These are phyloP conservation scores for Septoria petroselini DNA, from an alignment of 2,329 filamentous ascomycete species.

Conservation along the genomic window DNA sequence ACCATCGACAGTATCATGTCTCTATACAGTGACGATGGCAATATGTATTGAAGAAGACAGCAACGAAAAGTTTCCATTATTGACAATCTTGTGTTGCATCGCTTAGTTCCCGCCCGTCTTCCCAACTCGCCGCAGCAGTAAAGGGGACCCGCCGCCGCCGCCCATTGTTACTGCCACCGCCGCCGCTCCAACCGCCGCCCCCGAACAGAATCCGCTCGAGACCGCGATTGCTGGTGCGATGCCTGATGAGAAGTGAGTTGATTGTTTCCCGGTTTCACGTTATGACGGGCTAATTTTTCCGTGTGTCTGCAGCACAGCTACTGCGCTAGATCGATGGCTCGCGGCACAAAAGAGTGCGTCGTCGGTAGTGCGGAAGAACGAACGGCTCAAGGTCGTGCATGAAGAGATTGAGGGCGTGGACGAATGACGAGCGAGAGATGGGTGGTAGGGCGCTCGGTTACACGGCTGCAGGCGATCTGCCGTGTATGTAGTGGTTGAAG, in stretches of 20 bases:
- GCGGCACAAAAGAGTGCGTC: conserved; percentile 28
- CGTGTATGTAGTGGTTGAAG: no score
- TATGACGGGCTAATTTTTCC: conserved; percentile 7
- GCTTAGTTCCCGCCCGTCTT: conserved; percentile 5
- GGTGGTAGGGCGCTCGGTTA: neutral
- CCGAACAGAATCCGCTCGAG: conserved; percentile 24
- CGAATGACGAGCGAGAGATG: conserved; percentile 1
- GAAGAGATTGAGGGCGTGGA: conserved; percentile 24
- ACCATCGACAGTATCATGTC: conserved; percentile 32
- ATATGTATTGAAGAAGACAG: conserved; percentile 18
- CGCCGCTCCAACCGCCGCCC: conserved; percentile 2
- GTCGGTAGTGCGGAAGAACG: conserved; percentile 22
- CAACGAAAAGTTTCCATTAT: neutral
- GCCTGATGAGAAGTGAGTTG: conserved; percentile 32
- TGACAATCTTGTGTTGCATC: conserved; percentile 2
- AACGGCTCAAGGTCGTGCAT: conserved; percentile 30
- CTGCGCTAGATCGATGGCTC: conserved; percentile 32
- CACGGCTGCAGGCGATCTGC: neutral
- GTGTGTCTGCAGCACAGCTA: conserved; percentile 23
- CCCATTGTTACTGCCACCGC: no score
- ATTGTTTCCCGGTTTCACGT: neutral
- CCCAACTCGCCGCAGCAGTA: conserved; percentile 10
- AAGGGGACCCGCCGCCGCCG: neutral
- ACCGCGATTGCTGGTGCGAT: conserved; percentile 27
- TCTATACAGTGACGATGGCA: conserved; percentile 24